A percentile compares a stretch with the other conserved stretches of the same genome.
Evolutionary conservation across 805 yeast genomes (phyloP).

Genomic region (Myxozyma udenii): DNA sequence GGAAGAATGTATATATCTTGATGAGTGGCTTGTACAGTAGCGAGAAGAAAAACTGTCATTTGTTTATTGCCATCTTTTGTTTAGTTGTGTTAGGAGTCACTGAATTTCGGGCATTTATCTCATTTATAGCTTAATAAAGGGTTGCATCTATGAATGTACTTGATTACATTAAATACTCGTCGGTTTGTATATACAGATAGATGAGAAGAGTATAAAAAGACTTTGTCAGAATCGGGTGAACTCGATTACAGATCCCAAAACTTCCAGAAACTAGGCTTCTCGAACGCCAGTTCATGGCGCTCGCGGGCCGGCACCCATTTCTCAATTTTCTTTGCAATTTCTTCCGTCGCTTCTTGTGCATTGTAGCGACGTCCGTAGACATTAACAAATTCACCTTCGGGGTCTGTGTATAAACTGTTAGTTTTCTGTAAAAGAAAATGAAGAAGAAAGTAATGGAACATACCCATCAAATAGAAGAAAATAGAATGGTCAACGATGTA

Average conservation of each 20-base stretch:
- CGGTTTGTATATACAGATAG: not conserved
- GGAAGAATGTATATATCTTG: conserved; percentile 36
- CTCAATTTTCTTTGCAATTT: conserved; percentile 70
- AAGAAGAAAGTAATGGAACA: not conserved
- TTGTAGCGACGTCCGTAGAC: conserved; percentile 90
- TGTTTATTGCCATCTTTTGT: not conserved
- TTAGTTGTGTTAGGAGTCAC: not conserved
- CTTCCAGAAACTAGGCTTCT: conserved; percentile 24
- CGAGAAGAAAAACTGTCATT: not conserved
- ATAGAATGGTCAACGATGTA: conserved; percentile 96
- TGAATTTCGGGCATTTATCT: not conserved
- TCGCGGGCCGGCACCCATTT: conserved; percentile 60
- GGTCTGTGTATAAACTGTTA: conserved; percentile 51
- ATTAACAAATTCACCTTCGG: conserved; percentile 94
- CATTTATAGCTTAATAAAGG: no score
- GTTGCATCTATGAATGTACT: no score
- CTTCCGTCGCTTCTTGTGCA: conserved; percentile 70
- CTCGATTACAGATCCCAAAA: conserved; percentile 16
- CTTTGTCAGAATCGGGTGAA: not conserved
- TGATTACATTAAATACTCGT: no score
- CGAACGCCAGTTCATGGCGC: conserved; percentile 12
- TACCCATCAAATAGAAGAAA: conserved; percentile 83
- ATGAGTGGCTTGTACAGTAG: conserved; percentile 36
- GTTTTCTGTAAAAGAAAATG: not conserved
- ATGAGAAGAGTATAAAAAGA: not conserved